Percentiles rank a stretch among this genome's conserved stretches.
Evolutionary conservation across 179 eudicot genomes (phyloP).

Genomic region (Vitellaria paradoxa): DNA sequence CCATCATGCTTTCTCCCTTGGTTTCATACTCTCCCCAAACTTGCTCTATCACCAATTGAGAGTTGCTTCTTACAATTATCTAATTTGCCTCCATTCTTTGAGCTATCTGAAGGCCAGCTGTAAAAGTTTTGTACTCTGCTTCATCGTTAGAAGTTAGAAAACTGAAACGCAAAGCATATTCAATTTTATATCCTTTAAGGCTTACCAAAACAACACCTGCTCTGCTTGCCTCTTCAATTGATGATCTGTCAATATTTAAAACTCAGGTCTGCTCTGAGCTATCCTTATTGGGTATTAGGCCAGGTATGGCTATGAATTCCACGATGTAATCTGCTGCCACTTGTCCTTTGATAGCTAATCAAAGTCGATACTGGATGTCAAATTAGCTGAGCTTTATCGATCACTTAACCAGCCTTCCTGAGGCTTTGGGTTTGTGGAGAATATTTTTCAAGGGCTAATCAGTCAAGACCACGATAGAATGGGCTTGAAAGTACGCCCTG

Average conservation of each 20-base stretch:
- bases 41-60: neutral
- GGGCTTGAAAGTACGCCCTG: neutral
- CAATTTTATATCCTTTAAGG: neutral
- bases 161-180: neutral
- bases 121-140: neutral
- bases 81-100: too few relatives aligned
- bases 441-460: too few relatives aligned
- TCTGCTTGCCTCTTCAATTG: neutral
- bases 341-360: too few relatives aligned
- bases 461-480: too few relatives aligned
- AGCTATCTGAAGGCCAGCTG: neutral
- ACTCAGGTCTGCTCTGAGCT: too few relatives aligned
- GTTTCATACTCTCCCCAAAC: neutral
- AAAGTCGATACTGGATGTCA: neutral
- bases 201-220: neutral
- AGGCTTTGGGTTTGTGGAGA: neutral
- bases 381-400: too few relatives aligned
- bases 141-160: neutral
- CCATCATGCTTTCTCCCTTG: neutral
- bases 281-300: too few relatives aligned
- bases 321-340: too few relatives aligned
- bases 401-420: neutral
- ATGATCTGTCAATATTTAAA: neutral
- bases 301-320: too few relatives aligned
- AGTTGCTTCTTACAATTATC: too few relatives aligned